Evolutionary conservation across 805 yeast genomes (phyloP), one percentile per base, ranked within the genome.

Genomic region (Metschnikowia santaceciliae): DNA sequence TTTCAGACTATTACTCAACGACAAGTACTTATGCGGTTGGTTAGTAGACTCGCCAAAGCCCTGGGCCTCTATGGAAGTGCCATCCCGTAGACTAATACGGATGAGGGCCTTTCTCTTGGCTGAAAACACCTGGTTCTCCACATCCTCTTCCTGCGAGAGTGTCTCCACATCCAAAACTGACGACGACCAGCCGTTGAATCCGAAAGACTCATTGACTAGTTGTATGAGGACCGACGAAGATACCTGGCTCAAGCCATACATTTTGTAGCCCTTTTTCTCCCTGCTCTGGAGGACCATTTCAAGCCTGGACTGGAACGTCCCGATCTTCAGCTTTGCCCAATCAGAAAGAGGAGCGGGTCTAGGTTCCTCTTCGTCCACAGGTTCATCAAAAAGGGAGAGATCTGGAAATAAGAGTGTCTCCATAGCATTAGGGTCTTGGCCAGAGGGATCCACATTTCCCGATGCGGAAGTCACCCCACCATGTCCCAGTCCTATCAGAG

Each of bases 181-280:
- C 32, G 78, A 68, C 6, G 75, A 71, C 86, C 86, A 82, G 7
- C 86, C 86, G 53, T 79, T 71, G 59, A 67, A 78, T 0, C 85
- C 86, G 64, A 80, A 81, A 0, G 74, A 63, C 36, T 76, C 79
- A 52, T 81, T 81, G 1, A 82, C 81, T 50, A 74, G 61, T 13
- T 63, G 62, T 6, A 76, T 41, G 32, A 54, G 42, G 36, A 50
- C 39, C 15, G 56, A 42, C 41, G 58, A 52, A 19, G 58, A 46
- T 1, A 56, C 50, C 1, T 48, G 37, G 10, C 38, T 22, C 40
- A 42, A 34, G 13, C 51, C 47, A 17, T 15, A 15, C 19, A 11
- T 19, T 15, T 32, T 34, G 19, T 34, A 39, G 20, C 54, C 48
- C 34, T 51, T 54, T 3, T 53, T 37, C 17, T 61, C 57, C 19